Conservation (phyloP, 768 basidiomycete genomes). For the Guyanaporus albipodus region DNA sequence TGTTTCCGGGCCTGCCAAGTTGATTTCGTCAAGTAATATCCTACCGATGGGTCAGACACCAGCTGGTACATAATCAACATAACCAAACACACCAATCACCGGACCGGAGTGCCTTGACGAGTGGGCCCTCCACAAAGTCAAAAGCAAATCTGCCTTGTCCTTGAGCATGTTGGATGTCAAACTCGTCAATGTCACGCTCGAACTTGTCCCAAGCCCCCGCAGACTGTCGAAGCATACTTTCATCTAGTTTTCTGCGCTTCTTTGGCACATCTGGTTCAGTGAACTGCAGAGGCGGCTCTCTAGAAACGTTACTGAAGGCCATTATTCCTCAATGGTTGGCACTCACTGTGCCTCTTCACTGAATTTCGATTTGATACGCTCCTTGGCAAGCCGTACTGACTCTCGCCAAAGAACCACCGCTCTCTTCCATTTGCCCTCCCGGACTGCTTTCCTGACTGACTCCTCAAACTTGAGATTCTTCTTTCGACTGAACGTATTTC, state of each 20-base stretch:
- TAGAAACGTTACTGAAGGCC: not conserved
- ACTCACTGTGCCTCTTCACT: conserved; percentile 28
- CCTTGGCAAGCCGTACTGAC: conserved; percentile 62
- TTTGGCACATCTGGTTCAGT: conserved; percentile 47
- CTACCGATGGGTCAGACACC: conserved; percentile 36
- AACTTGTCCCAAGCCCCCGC: conserved; percentile 65
- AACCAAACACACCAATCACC: conserved; percentile 78
- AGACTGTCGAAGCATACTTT: conserved; percentile 39
- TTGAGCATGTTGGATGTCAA: conserved; percentile 85
- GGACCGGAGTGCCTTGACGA: conserved; percentile 82
- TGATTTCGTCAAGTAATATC: conserved; percentile 95
- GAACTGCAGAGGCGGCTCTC: conserved; percentile 26
- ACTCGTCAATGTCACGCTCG: conserved; percentile 64
- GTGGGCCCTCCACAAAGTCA: conserved; percentile 91
- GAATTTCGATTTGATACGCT: conserved; percentile 46
- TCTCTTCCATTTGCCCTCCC: conserved; percentile 82
- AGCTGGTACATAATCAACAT: not conserved
- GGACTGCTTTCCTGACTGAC: conserved; percentile 75
- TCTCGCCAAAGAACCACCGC: conserved; percentile 83
- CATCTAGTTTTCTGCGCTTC: conserved; percentile 67
- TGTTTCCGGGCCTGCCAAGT: conserved; percentile 90
- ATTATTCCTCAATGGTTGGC: not conserved
- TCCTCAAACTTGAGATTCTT: conserved; percentile 86
- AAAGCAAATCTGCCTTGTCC: conserved; percentile 90
- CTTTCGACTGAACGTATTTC: conserved; percentile 80